Evolutionary conservation across 2,329 filamentous ascomycete species (phyloP), one percentile per base, ranked within the genome.

Genomic region (Penicillium sp.): DNA sequence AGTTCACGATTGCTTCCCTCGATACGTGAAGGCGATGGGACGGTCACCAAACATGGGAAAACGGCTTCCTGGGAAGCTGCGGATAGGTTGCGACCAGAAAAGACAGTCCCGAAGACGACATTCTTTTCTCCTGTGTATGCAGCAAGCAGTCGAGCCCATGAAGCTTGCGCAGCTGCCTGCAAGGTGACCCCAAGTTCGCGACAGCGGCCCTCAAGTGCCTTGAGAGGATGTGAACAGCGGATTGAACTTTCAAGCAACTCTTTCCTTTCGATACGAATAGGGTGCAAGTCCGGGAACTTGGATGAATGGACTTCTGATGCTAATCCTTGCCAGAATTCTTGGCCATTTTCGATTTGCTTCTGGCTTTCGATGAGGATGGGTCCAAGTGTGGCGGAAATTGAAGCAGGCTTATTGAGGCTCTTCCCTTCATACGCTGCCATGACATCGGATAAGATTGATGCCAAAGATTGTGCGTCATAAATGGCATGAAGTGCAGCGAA

Each of bases 21-120:
- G 16, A 87, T 78, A 20, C 76, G 68, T n/a, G 82, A 81, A 10
- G 86, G 69, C 0, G 94, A 79, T 0, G 92, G 92, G 2, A 96
- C 69, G 0, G 91, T 96, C 0, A 87, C 86, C 49, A 96, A 83
- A 65, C 88, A 92, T 0, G 92, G 92, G 46, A 96, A 89, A 0
- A 83, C 78, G 4, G 81, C 79, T 5, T 77, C 66, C 16, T 80
- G 76, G 0, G 85, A 82, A n/a, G 79, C 74, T 4, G 86, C 79
- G 0, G 79, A 78, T 3, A 80, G 64, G 27, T 75, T 84, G 30
- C 90, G 79, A 1, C 90, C 90, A 8, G 92, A 92, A 7, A 96
- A 76, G 0, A 92, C 89, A 13, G 88, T 79, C 0, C 92, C 92
- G 66, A 94, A 95, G 0, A 86, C 86, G 0, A 94, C 85, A 5